These are phyloP conservation scores for Aschersonia sp. DNA, from an alignment of 2,329 filamentous ascomycete species.

Conservation along the genomic window DNA sequence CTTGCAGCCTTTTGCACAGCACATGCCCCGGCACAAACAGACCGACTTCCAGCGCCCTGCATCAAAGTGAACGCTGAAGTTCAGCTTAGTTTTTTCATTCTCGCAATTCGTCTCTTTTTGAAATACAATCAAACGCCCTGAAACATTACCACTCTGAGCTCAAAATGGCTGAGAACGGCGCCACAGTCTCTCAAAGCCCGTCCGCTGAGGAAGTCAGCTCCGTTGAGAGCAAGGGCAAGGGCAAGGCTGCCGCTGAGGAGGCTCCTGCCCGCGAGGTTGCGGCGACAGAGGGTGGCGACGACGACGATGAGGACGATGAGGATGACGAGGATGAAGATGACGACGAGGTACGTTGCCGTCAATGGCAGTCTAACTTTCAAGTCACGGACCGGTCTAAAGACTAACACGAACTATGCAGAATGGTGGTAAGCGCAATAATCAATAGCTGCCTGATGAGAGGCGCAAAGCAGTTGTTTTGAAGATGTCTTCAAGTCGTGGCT, in stretches of 20 bases:
- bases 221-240: conserved; percentile 67
- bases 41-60: conserved; percentile 9
- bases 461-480: no score
- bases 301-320: conserved; percentile 55
- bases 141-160: not conserved
- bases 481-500: no score
- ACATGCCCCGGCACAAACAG: conserved; percentile 4
- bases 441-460: no score
- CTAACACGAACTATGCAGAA: not conserved
- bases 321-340: conserved; percentile 18
- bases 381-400: not conserved
- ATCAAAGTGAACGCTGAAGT: conserved; percentile 4
- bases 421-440: not conserved
- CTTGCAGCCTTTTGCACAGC: not conserved
- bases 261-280: conserved; percentile 33
- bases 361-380: not conserved
- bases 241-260: conserved; percentile 49
- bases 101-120: not conserved
- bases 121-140: no score
- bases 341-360: conserved; percentile 10
- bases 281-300: conserved; percentile 62
- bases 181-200: conserved; percentile 31
- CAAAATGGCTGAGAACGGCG: conserved; percentile 32
- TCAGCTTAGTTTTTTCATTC: not conserved
- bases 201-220: conserved; percentile 19